phyloP scores from a whole-genome alignment of 371 early-diverging fungal genomes.

The Actinomortierella ambigua region DNA sequence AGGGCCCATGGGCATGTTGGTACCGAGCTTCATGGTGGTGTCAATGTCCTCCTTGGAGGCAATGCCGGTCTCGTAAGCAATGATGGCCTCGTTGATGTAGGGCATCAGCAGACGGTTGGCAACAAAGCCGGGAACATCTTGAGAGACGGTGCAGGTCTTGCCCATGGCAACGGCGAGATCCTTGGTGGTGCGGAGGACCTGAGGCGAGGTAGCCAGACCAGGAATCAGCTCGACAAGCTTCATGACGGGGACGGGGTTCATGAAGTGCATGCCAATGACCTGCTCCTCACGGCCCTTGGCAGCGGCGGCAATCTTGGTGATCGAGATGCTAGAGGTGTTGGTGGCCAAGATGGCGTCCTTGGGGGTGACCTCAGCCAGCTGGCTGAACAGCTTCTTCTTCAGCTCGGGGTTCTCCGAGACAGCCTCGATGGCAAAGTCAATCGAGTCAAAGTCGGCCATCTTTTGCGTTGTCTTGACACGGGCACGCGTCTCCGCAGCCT shows the following conservation, averaged over 20 bases:
- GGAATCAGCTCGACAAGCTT: conserved; percentile 97
- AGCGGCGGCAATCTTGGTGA: conserved; percentile 95
- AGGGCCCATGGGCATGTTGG: conserved; percentile 98
- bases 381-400: conserved; percentile 84
- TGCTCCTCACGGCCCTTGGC: conserved; percentile 80
- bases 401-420: conserved; percentile 91
- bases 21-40: conserved; percentile 96
- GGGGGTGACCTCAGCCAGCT: conserved; percentile 73
- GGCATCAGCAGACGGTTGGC: conserved; percentile 98
- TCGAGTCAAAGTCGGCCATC: conserved; percentile 60
- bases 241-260: conserved; percentile 98
- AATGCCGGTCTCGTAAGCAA: conserved; percentile 87
- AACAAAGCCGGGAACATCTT: conserved; percentile 97
- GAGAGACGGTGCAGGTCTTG: conserved; percentile 86
- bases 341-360: conserved; percentile 88
- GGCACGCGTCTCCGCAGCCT: conserved; percentile 66
- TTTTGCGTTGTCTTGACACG: conserved; percentile 69
- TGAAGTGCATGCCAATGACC: conserved; percentile 93
- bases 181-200: conserved; percentile 75
- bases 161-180: conserved; percentile 87
- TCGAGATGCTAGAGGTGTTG: conserved; percentile 95
- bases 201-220: conserved; percentile 80
- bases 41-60: conserved; percentile 96
- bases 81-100: conserved; percentile 97
- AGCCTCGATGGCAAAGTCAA: conserved; percentile 94